Base-by-base conservation (phyloP, 1,284 basidiomycete genomes). In the Puccinia horiana region DNA sequence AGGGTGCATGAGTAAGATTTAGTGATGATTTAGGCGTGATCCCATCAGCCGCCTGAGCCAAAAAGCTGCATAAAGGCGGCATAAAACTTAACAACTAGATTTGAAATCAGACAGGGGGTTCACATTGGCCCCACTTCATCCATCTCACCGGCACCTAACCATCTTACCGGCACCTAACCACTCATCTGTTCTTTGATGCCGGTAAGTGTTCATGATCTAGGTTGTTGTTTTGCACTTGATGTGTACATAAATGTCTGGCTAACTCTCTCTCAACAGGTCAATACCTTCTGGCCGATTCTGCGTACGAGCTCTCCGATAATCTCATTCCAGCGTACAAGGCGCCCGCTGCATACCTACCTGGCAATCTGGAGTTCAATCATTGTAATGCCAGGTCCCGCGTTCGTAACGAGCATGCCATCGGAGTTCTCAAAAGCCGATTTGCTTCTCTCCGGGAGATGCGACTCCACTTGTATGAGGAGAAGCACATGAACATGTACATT, bases 261-360 rank as follows among this genome's bases (percentile, higher is more conserved):
- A 20, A 32, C 8, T 6, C 23, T 61, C 6, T 9, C 63, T 49
- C 18, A 18, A 9, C 49, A 76, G 74, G 74, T 40, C n/a, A n/a
- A n/a, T n/a, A n/a, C n/a, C n/a, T n/a, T n/a, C n/a, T n/a, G n/a
- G n/a, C n/a, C 74, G 63, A 61, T 76, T 76, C 37, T 1, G 35
- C 74, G 3, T 76, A 76, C n/a, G 4, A 26, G 14, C 56, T 58
- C 14, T 14, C 35, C 37, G 23, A 76, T 44, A 56, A 26, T 1
- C n/a, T 63, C 3, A 63, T 76, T 9, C 54, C 44, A 26, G 47
- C 54, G 12, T 76, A 58, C 26, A 54, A 58, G 16, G 74, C 74
- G 9, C 74, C 49, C 2, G 73, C 73, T 1, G 49, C 73, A 8
- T 9, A 58, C 2, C 26, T 9, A n/a, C 9, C 37, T 0, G 4